Base-by-base conservation (phyloP, 495 filamentous ascomycete species). In the Terfezia claveryi region DNA sequence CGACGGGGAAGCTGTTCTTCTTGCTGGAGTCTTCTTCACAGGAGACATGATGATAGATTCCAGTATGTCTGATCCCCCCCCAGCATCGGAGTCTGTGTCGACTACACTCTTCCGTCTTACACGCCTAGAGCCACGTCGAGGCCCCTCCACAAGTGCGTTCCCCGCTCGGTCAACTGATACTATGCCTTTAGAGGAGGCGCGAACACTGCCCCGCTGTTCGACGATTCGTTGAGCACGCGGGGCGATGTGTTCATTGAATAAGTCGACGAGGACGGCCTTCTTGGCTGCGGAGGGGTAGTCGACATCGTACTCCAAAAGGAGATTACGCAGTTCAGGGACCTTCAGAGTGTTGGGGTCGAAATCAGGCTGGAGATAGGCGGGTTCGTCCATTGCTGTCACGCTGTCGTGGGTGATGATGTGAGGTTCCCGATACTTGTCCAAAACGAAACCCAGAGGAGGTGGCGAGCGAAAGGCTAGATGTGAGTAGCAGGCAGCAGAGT, bases 321-420 rank as follows among this genome's bases (percentile, higher is more conserved):
- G 89, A 20, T 82, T 83, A 50, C 91, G 83, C 55, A 98, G 75
- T 38, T 80, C 80, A 44, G 89, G 85, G 32, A 94, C 78, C 6
- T 85, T 96, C 54, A 95, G 74, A 53, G 77, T 78, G 57, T 72
- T 71, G 27, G 92, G 81, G 63, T 96, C 87, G 67, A 94, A 95
- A 59, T 76, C 83, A 17, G 81, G 70, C 55, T 84, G 76, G 38
- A 96, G 76, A 65, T 95, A 98, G 55, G 88, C 82, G 52, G 80
- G 66, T 56, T 75, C 85, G 11, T 51, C 50, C 50, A 51, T 51
- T 5, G 20, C 11, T 51, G 41, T 14, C 17, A 4, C 27, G 27
- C 27, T 0, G 27, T 7, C 27, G 27, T 32, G 27, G 27, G 27
- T 2, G 27, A 32, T 32, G 27, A 32, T 32, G 27, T 32, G 27